These are phyloP conservation scores for Mortierella claussenii DNA, from an alignment of 192 early-diverging fungal genomes.

Conservation along the genomic window DNA sequence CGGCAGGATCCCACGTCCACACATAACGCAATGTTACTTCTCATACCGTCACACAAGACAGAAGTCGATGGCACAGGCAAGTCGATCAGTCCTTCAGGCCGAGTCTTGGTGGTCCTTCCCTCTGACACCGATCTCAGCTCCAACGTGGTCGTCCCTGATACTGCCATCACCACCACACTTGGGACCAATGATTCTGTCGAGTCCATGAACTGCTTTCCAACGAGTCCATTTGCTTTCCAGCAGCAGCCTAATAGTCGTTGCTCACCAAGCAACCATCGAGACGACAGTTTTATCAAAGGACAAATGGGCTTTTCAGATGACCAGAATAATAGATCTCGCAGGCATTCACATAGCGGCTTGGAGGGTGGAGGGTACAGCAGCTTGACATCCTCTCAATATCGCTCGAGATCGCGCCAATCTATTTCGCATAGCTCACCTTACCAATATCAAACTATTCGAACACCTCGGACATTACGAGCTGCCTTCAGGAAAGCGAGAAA, in stretches of 20 bases:
- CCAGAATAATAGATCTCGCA: slow-evolving; percentile 6
- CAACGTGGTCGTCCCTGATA: slow-evolving; percentile 35
- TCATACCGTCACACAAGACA: slow-evolving; percentile 32
- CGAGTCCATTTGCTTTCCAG: neutral
- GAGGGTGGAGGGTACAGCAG: neutral
- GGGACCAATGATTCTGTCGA: slow-evolving; percentile 29
- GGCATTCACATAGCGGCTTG: slow-evolving; percentile 37
- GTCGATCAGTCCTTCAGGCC: neutral
- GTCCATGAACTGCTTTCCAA: neutral
- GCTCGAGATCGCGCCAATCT: slow-evolving; percentile 14
- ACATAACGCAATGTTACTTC: slow-evolving; percentile 27
- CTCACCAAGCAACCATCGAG: neutral
- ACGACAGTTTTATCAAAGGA: neutral
- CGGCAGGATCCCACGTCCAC: too few relatives aligned
- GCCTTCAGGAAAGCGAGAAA: slow-evolving; percentile 36
- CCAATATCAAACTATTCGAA: slow-evolving; percentile 22
- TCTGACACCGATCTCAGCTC: slow-evolving; percentile 43
- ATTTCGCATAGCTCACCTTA: slow-evolving; percentile 9
- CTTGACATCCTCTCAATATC: neutral
- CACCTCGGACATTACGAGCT: slow-evolving; percentile 17
- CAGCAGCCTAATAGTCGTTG: neutral
- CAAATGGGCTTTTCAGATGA: neutral
- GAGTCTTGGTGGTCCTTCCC: slow-evolving; percentile 33
- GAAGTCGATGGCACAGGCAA: slow-evolving; percentile 11
- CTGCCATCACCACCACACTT: slow-evolving; percentile 39